These are phyloP conservation scores for Pugionium dolabratum DNA, from an alignment of 345 rosid species.

Conservation along the genomic window DNA sequence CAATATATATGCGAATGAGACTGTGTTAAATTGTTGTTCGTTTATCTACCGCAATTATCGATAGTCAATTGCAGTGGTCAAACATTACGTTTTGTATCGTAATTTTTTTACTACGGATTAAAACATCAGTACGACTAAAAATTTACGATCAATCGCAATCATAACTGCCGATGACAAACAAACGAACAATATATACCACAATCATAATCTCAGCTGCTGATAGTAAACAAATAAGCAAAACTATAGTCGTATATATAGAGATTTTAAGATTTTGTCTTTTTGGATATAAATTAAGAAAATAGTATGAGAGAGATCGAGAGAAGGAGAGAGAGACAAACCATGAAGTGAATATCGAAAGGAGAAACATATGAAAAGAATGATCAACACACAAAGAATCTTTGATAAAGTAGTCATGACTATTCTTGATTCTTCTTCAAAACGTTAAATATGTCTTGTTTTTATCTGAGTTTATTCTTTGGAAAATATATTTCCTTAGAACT, in stretches of 20 bases:
- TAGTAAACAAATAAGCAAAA: no score
- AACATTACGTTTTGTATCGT: no score
- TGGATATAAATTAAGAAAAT: neutral
- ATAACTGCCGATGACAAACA: no score
- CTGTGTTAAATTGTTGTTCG: no score
- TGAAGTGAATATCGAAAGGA: slow-evolving; percentile 31
- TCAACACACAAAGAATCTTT: slow-evolving; percentile 28
- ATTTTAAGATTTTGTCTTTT: slow-evolving; percentile 5
- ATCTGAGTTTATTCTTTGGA: neutral
- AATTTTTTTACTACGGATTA: no score
- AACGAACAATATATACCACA: no score
- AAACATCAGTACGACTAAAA: no score
- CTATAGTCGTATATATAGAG: neutral
- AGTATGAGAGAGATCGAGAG: neutral
- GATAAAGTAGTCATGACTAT: slow-evolving; percentile 34
- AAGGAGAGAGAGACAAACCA: slow-evolving; percentile 29
- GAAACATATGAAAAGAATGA: slow-evolving; percentile 30
- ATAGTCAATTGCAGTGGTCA: no score
- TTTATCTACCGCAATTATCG: no score
- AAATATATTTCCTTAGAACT: neutral
- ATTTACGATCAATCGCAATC: no score
- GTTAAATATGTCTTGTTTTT: neutral
- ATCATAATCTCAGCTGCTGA: no score
- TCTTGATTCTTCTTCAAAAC: slow-evolving; percentile 11
- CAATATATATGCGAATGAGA: no score